Percentiles rank a stretch among this genome's conserved stretches.
phyloP scores from a whole-genome alignment of 2,329 filamentous ascomycete species.

The Ceratocystis colombiana region DNA sequence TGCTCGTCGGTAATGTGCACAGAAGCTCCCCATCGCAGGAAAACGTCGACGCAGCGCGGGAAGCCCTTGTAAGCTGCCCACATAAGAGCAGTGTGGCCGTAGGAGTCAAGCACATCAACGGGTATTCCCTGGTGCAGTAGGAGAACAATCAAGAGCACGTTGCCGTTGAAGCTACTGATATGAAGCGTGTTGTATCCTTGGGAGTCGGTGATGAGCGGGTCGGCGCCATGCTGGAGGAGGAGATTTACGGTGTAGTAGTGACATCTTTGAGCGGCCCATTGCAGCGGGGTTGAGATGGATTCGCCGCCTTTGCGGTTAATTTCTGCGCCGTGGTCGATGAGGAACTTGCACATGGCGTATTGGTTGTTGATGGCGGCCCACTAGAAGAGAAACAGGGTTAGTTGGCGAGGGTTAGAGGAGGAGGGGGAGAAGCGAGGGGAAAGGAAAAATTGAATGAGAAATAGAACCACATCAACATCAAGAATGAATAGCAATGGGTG shows the following conservation, averaged over 20 bases:
- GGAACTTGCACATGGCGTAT: conserved; percentile 91
- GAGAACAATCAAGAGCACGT: conserved; percentile 77
- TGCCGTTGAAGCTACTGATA: conserved; percentile 93
- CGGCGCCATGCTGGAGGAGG: conserved; percentile 80
- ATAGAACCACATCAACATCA: background rate
- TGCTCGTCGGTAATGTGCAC: conserved; percentile 84
- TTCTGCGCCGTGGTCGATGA: conserved; percentile 73
- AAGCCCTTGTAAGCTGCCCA: conserved; percentile 98
- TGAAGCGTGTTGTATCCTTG: conserved; percentile 98
- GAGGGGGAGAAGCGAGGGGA: background rate
- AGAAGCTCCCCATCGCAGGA: conserved; percentile 88
- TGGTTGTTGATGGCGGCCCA: conserved; percentile 99
- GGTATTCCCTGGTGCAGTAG: conserved; percentile 92
- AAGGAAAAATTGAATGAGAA: background rate
- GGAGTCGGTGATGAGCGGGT: conserved; percentile 81
- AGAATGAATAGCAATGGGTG: too few relatives aligned
- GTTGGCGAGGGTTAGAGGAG: conserved; percentile 25
- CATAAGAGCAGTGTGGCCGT: conserved; percentile 91
- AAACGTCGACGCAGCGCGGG: conserved; percentile 81
- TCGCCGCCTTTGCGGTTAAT: conserved; percentile 95
- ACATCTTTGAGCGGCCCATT: conserved; percentile 94
- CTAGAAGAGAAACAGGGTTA: conserved; percentile 38
- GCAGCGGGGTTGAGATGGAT: conserved; percentile 81
- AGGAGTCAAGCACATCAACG: conserved; percentile 79
- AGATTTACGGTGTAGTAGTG: conserved; percentile 96